Conservation (phyloP, 306 rosid genomes). For the Calophaca sinica region DNA sequence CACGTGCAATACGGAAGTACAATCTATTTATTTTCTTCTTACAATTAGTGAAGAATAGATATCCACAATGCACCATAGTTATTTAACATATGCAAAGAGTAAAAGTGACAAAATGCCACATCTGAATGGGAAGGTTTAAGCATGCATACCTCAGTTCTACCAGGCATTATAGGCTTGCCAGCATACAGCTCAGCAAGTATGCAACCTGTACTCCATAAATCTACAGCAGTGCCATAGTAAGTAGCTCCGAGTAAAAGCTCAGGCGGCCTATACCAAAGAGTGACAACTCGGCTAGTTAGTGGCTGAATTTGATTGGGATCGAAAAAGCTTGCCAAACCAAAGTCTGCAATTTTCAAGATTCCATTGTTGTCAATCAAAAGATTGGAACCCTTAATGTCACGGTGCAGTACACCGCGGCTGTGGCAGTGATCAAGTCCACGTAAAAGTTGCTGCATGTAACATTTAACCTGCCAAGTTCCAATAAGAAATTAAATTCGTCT, state of each 20-base stretch:
- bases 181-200: constrained; percentile 92
- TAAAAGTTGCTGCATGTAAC: constrained; percentile 94
- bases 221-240: constrained; percentile 83
- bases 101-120: constrained; percentile 33
- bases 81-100: constrained; percentile 23
- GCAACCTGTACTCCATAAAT: constrained; percentile 95
- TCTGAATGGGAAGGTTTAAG: constrained; percentile 27
- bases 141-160: constrained; percentile 83
- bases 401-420: constrained; percentile 84
- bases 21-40: not conserved
- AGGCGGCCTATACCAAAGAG: constrained; percentile 94
- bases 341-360: constrained; percentile 84
- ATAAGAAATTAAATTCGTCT: constrained; percentile 40
- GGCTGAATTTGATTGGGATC: constrained; percentile 83
- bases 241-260: constrained; percentile 98
- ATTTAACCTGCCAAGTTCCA: constrained; percentile 76
- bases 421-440: constrained; percentile 91
- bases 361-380: constrained; percentile 90
- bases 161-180: constrained; percentile 97
- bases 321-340: constrained; percentile 88
- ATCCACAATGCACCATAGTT: constrained; percentile 1
- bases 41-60: not conserved
- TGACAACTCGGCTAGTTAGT: constrained; percentile 90
- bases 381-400: constrained; percentile 95
- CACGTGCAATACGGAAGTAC: not conserved